Percentiles rank a stretch among this genome's conserved stretches.
These are phyloP conservation scores for Geosmithia putterillii DNA, from an alignment of 2,329 filamentous ascomycete species.

Conservation along the genomic window DNA sequence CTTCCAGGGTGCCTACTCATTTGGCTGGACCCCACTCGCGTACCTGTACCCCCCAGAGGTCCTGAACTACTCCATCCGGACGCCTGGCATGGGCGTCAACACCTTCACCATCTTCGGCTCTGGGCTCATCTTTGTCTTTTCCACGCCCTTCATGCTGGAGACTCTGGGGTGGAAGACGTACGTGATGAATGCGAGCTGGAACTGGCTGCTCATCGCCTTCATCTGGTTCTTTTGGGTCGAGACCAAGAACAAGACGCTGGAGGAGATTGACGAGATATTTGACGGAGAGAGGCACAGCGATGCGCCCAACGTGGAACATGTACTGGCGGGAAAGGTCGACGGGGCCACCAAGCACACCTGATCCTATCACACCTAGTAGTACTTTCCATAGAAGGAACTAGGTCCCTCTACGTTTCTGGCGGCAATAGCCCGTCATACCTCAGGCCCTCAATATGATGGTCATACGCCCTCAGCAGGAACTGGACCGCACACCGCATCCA, in stretches of 20 bases:
- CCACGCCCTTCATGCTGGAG: constrained; percentile 8
- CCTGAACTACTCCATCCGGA: constrained; percentile 13
- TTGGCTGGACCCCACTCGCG: constrained; percentile 14
- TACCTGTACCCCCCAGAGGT: constrained; percentile 15
- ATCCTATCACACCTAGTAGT: too few relatives aligned
- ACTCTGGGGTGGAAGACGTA: constrained; percentile 13
- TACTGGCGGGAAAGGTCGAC: too few relatives aligned
- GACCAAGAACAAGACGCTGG: constrained; percentile 30
- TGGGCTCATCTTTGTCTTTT: constrained; percentile 9
- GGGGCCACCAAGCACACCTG: too few relatives aligned
- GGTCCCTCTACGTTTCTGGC: too few relatives aligned
- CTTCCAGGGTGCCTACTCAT: constrained; percentile 13
- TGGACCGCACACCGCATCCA: too few relatives aligned
- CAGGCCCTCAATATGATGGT: too few relatives aligned
- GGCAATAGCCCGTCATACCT: too few relatives aligned
- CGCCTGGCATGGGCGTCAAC: constrained; percentile 19
- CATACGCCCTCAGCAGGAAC: too few relatives aligned
- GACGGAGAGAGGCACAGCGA: too few relatives aligned
- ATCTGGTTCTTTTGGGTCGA: constrained; percentile 15
- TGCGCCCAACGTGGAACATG: too few relatives aligned
- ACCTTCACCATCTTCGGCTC: constrained; percentile 4
- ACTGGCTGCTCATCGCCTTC: constrained; percentile 9
- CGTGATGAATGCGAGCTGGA: constrained; percentile 12
- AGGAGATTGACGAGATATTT: constrained; percentile 24
- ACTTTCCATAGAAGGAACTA: too few relatives aligned